Percentiles rank a stretch among this genome's conserved stretches.
These are phyloP conservation scores for Saturnispora quitensis DNA, from an alignment of 805 yeast species.

Conservation along the genomic window DNA sequence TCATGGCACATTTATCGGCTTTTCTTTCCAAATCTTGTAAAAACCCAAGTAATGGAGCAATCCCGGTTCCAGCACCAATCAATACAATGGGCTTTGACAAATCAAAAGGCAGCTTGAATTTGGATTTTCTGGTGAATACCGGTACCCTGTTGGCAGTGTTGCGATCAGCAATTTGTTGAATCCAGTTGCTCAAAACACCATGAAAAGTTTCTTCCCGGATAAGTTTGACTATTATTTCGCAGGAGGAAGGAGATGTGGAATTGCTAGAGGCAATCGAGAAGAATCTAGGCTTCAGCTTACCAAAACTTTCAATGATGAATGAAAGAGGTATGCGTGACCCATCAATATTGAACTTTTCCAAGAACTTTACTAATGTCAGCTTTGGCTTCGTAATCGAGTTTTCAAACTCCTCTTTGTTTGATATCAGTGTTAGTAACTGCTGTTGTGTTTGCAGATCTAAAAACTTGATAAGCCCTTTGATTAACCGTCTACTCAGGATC, in stretches of 20 bases:
- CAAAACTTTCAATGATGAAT: conserved; percentile 67
- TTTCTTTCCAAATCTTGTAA: conserved; percentile 51
- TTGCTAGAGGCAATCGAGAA: conserved; percentile 84
- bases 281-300: conserved; percentile 79
- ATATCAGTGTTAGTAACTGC: conserved; percentile 34
- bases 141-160: conserved; percentile 52
- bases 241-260: conserved; percentile 48
- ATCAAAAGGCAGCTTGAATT: conserved; percentile 81
- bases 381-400: conserved; percentile 45
- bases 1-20: conserved; percentile 44
- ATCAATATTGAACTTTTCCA: conserved; percentile 48
- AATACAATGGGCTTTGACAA: conserved; percentile 72
- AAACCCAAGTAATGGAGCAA: conserved; percentile 93
- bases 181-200: conserved; percentile 83
- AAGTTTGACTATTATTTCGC: conserved; percentile 77
- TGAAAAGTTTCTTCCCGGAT: conserved; percentile 45
- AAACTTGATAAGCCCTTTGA: conserved; percentile 21
- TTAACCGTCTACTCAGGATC: conserved; percentile 74
- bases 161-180: conserved; percentile 52
- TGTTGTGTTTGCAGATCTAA: conserved; percentile 25
- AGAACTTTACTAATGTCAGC: conserved; percentile 61
- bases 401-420: conserved; percentile 55
- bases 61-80: conserved; percentile 96
- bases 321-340: conserved; percentile 58
- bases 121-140: conserved; percentile 79